Base-by-base conservation (phyloP, 192 early-diverging fungal genomes). In the Umbelopsis sp. region DNA sequence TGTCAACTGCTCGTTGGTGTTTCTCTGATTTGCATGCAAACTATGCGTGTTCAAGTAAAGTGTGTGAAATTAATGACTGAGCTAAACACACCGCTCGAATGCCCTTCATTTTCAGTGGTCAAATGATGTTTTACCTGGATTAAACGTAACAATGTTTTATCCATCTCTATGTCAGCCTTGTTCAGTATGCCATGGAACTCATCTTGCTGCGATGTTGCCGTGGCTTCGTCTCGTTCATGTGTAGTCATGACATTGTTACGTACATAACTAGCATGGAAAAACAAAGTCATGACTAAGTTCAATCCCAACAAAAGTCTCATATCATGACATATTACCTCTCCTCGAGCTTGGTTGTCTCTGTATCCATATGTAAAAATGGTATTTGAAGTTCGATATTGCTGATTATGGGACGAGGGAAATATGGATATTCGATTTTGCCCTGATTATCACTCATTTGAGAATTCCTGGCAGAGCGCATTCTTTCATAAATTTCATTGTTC, bases 11-110 rank as follows among this genome's bases (percentile, higher is more conserved):
- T 10, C 94, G 86, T 71, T 95, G 87, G 0, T 84, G 61, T 41
- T 90, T 89, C 35, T 94, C 93, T 1, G 79, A 76, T 76, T 91
- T 93, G 74, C 95, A 96, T 22, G 96, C 91, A 64, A 75, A 44
- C 87, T 87, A 44, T 41, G 5, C 6, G 37, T 41, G 37, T 2
- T 6, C 37, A 41, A 41, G 37, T 15, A 48, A 47, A 25, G 15
- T 1, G 41, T 66, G 61, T 25, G 30, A 71, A 74, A 66, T 46
- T 20, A 68, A 47, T 52, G 20, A 45, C 11, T 48, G n/a, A 33
- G 37, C 37, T 41, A 41, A 10, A 30, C 27, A 30, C 27, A 30
- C 27, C 10, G 10, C 10, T 41, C 37, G 37, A 6, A 41, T 41
- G 10, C 5, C 5, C 7, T 41, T 6, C 37, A 6, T 1, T 41